Percentiles rank a stretch among this genome's conserved stretches.
These are phyloP conservation scores for Neurospora pannonica DNA, from an alignment of 495 filamentous ascomycete genomes.

Conservation along the genomic window DNA sequence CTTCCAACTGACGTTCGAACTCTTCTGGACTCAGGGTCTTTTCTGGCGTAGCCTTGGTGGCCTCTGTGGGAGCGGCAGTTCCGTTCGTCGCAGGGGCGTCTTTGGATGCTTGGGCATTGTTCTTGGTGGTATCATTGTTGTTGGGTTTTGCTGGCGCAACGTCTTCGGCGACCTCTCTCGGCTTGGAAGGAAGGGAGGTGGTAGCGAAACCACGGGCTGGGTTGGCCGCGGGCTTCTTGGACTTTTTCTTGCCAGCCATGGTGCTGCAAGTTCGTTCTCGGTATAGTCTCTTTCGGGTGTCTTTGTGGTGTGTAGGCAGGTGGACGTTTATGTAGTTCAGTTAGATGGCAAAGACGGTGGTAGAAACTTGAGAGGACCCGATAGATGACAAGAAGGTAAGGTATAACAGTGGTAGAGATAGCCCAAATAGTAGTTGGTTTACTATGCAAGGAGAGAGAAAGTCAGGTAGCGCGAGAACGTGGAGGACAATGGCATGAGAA, in stretches of 20 bases:
- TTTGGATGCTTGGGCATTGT: slow-evolving; percentile 23
- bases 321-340: neutral
- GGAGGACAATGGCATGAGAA: neutral
- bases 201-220: slow-evolving; percentile 88
- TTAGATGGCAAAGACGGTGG: neutral
- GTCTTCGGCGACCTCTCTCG: slow-evolving; percentile 33
- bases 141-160: slow-evolving; percentile 8
- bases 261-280: slow-evolving; percentile 8
- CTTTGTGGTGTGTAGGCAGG: neutral
- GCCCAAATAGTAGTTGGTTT: neutral
- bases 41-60: slow-evolving; percentile 34
- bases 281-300: neutral
- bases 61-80: slow-evolving; percentile 22
- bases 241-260: slow-evolving; percentile 80
- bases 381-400: neutral
- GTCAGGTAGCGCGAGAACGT: neutral
- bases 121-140: slow-evolving; percentile 15
- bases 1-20: slow-evolving; percentile 72
- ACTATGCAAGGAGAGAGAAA: neutral
- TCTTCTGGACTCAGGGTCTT: slow-evolving; percentile 66
- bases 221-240: slow-evolving; percentile 76
- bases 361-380: neutral
- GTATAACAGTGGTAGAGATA: neutral
- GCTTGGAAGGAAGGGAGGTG: slow-evolving; percentile 68
- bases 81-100: slow-evolving; percentile 22